phyloP scores from a whole-genome alignment of 345 rosid species.

The Syzygium aromaticum region DNA sequence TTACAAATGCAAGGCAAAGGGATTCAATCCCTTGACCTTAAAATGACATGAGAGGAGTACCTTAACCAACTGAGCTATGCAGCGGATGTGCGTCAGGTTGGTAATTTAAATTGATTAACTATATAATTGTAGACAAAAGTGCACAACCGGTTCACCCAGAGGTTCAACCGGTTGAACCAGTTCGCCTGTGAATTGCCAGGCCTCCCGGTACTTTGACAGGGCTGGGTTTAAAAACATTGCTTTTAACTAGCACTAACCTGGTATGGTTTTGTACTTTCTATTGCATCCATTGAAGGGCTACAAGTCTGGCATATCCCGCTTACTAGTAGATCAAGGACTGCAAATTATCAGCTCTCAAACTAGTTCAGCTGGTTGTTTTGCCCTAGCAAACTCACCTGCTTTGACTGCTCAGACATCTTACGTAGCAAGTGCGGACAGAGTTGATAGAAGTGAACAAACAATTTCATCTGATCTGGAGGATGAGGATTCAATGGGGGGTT shows the following conservation, averaged over 20 bases:
- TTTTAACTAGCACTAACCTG: neutral
- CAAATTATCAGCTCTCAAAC: conserved; percentile 25
- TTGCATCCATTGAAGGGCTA: conserved; percentile 27
- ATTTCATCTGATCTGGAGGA: conserved; percentile 33
- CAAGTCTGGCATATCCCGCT: conserved; percentile 29
- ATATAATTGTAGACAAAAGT: neutral
- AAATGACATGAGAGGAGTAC: neutral
- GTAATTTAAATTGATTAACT: neutral
- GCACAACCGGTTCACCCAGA: neutral
- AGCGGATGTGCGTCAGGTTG: neutral
- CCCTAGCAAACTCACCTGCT: conserved; percentile 19
- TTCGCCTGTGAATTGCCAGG: neutral
- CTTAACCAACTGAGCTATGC: neutral
- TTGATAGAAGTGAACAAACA: conserved; percentile 25
- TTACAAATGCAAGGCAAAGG: neutral
- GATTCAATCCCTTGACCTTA: neutral
- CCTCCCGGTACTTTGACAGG: neutral
- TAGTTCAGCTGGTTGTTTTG: conserved; percentile 18
- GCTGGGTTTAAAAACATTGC: neutral
- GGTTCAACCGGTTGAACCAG: neutral
- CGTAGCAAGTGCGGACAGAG: conserved; percentile 16
- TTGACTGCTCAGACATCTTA: conserved; percentile 21
- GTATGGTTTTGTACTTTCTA: neutral
- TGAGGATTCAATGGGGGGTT: conserved; percentile 19
- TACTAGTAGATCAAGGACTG: conserved; percentile 19